Conservation (phyloP, 1,284 basidiomycete genomes). For the Mycosarcoma mackinlayi region DNA sequence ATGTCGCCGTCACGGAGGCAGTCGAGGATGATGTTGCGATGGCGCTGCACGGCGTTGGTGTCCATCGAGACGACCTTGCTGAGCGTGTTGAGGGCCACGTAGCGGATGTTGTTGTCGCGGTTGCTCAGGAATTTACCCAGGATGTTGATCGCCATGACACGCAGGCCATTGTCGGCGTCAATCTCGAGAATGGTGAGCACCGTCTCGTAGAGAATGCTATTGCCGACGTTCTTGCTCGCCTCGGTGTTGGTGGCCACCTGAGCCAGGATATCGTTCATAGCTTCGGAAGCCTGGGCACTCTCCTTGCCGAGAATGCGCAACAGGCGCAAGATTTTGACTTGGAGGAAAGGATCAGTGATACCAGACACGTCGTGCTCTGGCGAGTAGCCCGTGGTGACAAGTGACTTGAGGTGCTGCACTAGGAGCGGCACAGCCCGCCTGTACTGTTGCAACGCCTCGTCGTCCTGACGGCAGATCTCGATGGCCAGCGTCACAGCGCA, state of each 20-base stretch:
- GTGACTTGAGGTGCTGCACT: conserved; percentile 92
- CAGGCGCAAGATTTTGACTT: conserved; percentile 95
- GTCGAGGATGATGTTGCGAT: conserved; percentile 97
- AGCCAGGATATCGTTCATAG: conserved; percentile 98
- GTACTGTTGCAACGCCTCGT: conserved; percentile 82
- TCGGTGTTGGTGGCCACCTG: conserved; percentile 99
- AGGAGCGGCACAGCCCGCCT: conserved; percentile 91
- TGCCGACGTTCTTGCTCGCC: conserved; percentile 96
- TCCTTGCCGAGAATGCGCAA: conserved; percentile 87
- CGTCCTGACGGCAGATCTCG: conserved; percentile 89
- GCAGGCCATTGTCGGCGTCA: conserved; percentile 91
- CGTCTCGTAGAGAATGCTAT: conserved; percentile 97
- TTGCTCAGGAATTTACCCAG: conserved; percentile 98
- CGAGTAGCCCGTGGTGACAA: conserved; percentile 96
- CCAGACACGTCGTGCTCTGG: conserved; percentile 99
- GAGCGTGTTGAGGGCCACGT: conserved; percentile 96
- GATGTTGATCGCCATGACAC: conserved; percentile 99
- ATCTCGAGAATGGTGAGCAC: conserved; percentile 98
- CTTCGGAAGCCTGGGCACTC: conserved; percentile 85
- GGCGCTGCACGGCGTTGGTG: conserved; percentile 96
- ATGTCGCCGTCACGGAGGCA: conserved; percentile 98
- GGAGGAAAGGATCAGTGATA: conserved; percentile 97
- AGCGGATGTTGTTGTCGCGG: conserved; percentile 97
- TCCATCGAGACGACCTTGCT: conserved; percentile 99
- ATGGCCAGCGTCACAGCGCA: conserved; percentile 93